These are phyloP conservation scores for Cordyceps farinosa DNA, from an alignment of 2,329 filamentous ascomycete genomes.

Conservation along the genomic window DNA sequence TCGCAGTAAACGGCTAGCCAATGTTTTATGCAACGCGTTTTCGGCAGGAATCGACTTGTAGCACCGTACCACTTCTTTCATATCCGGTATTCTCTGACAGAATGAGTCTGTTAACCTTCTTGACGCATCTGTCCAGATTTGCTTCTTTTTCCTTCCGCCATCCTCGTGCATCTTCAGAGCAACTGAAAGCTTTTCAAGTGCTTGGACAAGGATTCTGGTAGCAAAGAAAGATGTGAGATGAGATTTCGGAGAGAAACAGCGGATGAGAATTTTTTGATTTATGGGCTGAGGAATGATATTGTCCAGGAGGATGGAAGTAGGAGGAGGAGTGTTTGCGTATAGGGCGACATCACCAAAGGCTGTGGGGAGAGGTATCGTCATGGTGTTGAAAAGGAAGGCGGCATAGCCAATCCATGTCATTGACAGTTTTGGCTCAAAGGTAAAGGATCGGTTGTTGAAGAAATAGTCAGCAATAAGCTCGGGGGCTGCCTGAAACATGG, in stretches of 20 bases:
- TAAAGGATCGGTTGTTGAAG: conserved; percentile 71
- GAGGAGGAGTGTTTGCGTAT: conserved; percentile 67
- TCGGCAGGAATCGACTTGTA: conserved; percentile 67
- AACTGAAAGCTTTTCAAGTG: conserved; percentile 71
- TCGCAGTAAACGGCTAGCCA: conserved; percentile 71
- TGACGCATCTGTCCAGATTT: conserved; percentile 66
- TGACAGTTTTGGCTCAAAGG: conserved; percentile 86
- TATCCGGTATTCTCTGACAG: conserved; percentile 70
- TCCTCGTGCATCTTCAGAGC: conserved; percentile 60
- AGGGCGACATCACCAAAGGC: conserved; percentile 65
- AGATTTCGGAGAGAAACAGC: conserved; percentile 74
- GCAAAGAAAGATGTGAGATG: conserved; percentile 82
- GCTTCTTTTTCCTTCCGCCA: conserved; percentile 33
- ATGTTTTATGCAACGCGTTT: conserved; percentile 72
- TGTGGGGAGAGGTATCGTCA: conserved; percentile 69
- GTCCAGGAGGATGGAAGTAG: conserved; percentile 74
- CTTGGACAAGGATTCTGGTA: conserved; percentile 71
- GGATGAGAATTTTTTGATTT: conserved; percentile 72
- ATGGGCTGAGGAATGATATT: conserved; percentile 81
- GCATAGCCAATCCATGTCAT: conserved; percentile 95
- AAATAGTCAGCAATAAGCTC: conserved; percentile 90
- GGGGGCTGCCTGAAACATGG: conserved; percentile 76
- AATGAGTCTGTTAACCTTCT: conserved; percentile 70
- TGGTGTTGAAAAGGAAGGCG: conserved; percentile 77
- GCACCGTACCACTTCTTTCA: conserved; percentile 74